These are phyloP conservation scores for Cryoendolithus antarcticus DNA, from an alignment of 2,329 filamentous ascomycete genomes.

Conservation along the genomic window DNA sequence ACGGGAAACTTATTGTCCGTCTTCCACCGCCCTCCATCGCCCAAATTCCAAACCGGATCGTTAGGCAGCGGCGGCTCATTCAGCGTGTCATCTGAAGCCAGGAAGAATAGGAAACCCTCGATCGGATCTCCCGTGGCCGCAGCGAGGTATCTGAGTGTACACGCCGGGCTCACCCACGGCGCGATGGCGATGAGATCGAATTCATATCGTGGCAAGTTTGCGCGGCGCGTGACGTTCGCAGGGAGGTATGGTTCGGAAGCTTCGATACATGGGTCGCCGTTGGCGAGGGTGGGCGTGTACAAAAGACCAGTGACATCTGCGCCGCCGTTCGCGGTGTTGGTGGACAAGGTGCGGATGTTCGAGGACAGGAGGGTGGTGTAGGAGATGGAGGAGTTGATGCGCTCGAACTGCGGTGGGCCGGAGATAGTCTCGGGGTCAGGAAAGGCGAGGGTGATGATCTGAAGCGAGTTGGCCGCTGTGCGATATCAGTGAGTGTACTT, in stretches of 20 bases:
- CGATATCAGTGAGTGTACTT: background rate
- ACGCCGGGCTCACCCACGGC: constrained; percentile 69
- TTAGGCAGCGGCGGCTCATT: constrained; percentile 52
- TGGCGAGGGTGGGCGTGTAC: constrained; percentile 62
- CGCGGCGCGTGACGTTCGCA: constrained; percentile 57
- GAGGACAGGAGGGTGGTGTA: constrained; percentile 24
- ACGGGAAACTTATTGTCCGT: constrained; percentile 59
- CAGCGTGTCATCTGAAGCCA: constrained; percentile 33
- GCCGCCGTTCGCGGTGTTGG: constrained; percentile 49
- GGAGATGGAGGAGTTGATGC: constrained; percentile 16
- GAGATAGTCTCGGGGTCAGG: constrained; percentile 13
- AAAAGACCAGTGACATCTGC: constrained; percentile 63
- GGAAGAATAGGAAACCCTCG: constrained; percentile 46
- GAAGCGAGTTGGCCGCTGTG: constrained; percentile 17
- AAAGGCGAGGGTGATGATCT: constrained; percentile 19
- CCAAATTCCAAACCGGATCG: constrained; percentile 56
- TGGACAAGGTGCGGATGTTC: constrained; percentile 66
- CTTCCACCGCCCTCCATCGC: constrained; percentile 61
- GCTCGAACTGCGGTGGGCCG: constrained; percentile 7
- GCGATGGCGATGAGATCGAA: constrained; percentile 71
- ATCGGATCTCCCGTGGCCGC: constrained; percentile 45
- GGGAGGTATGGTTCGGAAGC: constrained; percentile 57
- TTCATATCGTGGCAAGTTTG: constrained; percentile 52
- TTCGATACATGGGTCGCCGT: constrained; percentile 49
- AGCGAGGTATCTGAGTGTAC: constrained; percentile 60